Evolutionary conservation across 805 yeast species (phyloP).

Genomic region (Brettanomyces custersianus): DNA sequence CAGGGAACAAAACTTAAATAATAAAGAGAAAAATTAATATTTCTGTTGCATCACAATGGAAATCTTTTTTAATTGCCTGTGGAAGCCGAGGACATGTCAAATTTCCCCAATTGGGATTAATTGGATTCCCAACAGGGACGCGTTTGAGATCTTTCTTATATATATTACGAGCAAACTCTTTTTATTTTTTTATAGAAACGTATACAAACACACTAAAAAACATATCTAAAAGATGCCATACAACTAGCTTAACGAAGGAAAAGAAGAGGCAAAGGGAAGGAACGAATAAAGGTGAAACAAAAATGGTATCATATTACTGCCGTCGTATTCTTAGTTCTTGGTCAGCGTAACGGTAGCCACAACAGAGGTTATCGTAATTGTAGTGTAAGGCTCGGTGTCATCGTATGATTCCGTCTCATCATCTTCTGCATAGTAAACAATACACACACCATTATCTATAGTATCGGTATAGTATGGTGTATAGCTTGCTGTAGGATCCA

Average conservation of each 20-base stretch:
- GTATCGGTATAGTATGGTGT: conserved; percentile 24
- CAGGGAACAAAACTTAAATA: no score
- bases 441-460: conserved; percentile 24
- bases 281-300: not conserved
- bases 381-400: conserved; percentile 23
- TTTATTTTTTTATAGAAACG: no score
- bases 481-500: conserved; percentile 3
- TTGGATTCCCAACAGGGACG: no score
- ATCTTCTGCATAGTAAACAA: conserved; percentile 28
- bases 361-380: conserved; percentile 24
- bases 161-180: no score
- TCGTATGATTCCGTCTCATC: conserved; percentile 15
- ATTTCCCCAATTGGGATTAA: no score
- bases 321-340: not conserved
- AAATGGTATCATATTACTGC: not conserved
- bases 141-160: no score
- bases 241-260: not conserved
- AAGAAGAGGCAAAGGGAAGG: not conserved
- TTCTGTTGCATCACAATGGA: no score
- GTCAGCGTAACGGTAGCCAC: conserved; percentile 27
- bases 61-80: no score
- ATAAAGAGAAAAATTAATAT: no score
- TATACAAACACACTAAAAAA: no score
- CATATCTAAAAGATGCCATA: no score
- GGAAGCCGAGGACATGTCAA: no score